Percentiles rank a stretch among this genome's conserved stretches.
phyloP scores from a whole-genome alignment of 2,329 filamentous ascomycete genomes.

The Diaporthe ampelina region DNA sequence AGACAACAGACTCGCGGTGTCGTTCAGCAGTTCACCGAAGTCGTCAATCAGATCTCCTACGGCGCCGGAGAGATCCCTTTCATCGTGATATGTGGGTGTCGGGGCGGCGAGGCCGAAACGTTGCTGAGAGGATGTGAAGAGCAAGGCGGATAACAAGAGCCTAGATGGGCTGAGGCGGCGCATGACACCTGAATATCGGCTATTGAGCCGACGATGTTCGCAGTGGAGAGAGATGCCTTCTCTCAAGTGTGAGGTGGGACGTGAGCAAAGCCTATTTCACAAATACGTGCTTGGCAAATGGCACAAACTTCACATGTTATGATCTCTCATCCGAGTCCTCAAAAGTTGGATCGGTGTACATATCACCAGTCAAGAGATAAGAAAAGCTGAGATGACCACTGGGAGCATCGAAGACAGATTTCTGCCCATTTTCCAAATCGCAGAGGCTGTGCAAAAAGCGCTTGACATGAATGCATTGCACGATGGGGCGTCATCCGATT shows the following conservation, averaged over 20 bases:
- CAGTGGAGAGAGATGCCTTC: background rate
- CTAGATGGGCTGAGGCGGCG: conserved; percentile 2
- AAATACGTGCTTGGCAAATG: background rate
- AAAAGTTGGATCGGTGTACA: background rate
- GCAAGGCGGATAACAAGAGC: conserved; percentile 1
- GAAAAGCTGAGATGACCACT: background rate
- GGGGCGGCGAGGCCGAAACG: conserved; percentile 14
- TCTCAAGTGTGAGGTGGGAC: background rate
- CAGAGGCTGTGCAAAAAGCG: conserved; percentile 22
- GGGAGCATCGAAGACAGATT: background rate
- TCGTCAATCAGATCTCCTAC: conserved; percentile 18
- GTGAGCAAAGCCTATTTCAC: conserved; percentile 11
- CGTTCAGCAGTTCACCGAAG: conserved; percentile 26
- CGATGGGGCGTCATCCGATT: conserved; percentile 23
- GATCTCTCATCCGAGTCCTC: background rate
- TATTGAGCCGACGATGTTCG: background rate
- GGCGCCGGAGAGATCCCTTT: conserved; percentile 26
- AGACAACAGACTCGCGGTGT: conserved; percentile 26
- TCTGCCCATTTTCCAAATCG: background rate
- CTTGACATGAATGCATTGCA: conserved; percentile 20
- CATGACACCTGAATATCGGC: conserved; percentile 29
- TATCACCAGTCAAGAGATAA: background rate
- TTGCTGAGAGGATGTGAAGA: background rate
- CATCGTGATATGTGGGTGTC: background rate
- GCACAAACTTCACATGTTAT: conserved; percentile 3